phyloP scores from a whole-genome alignment of 2,329 filamentous ascomycete genomes.

The Knoxdaviesia capensis region DNA sequence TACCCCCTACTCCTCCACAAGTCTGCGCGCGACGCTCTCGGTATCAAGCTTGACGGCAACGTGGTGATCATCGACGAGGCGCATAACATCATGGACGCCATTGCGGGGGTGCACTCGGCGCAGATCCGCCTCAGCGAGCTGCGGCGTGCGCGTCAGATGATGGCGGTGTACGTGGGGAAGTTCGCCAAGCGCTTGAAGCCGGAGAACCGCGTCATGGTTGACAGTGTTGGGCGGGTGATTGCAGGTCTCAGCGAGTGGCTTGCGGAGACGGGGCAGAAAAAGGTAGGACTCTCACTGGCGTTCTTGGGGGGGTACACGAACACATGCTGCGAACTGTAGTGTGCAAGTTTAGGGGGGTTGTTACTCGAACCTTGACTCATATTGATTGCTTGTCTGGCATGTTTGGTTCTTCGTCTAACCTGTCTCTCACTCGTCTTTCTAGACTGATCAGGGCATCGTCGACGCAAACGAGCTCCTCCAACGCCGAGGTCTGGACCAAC shows the following conservation, averaged over 20 bases:
- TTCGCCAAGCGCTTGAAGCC: slow-evolving; percentile 82
- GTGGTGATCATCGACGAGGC: slow-evolving; percentile 95
- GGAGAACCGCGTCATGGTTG: slow-evolving; percentile 78
- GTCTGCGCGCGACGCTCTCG: slow-evolving; percentile 69
- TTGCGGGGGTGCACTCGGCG: slow-evolving; percentile 69
- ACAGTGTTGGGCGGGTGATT: slow-evolving; percentile 66
- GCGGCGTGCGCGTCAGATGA: slow-evolving; percentile 48
- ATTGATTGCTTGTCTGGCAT: too few relatives aligned
- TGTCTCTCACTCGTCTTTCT: not conserved
- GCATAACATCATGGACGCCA: slow-evolving; percentile 92
- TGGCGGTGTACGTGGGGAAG: slow-evolving; percentile 65
- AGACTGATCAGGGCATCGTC: slow-evolving; percentile 43
- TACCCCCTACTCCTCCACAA: slow-evolving; percentile 82
- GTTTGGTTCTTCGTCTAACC: too few relatives aligned
- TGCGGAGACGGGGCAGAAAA: slow-evolving; percentile 25
- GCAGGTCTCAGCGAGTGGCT: slow-evolving; percentile 59
- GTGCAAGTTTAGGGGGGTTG: too few relatives aligned
- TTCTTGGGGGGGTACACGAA: too few relatives aligned
- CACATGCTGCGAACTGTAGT: too few relatives aligned
- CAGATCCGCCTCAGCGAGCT: slow-evolving; percentile 57
- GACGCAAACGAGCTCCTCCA: slow-evolving; percentile 53
- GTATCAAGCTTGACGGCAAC: slow-evolving; percentile 68
- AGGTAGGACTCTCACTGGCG: slow-evolving; percentile 15
- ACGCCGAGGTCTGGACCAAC: slow-evolving; percentile 79
- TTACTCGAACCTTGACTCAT: too few relatives aligned